A percentile compares a stretch with the other conserved stretches of the same genome.
Evolutionary conservation across 805 yeast genomes (phyloP).

Genomic region (Candida tibetensis): DNA sequence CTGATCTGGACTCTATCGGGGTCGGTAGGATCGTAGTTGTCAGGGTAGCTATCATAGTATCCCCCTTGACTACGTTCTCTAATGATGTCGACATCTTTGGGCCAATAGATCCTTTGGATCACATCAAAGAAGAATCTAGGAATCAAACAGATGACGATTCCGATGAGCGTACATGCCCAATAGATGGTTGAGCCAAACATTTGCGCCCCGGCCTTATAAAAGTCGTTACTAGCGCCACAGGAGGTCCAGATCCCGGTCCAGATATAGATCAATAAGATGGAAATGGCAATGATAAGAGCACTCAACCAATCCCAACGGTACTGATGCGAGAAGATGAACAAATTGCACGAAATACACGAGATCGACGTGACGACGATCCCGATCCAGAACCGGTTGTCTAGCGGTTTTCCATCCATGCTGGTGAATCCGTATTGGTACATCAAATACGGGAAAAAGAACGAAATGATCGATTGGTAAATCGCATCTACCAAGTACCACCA

Average conservation of each 20-base stretch:
- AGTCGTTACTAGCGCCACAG: slow-evolving; percentile 49
- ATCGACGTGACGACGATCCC: slow-evolving; percentile 63
- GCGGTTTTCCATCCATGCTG: slow-evolving; percentile 51
- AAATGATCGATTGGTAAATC: slow-evolving; percentile 63
- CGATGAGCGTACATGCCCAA: slow-evolving; percentile 64
- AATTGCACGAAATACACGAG: slow-evolving; percentile 61
- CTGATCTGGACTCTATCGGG: slow-evolving; percentile 54
- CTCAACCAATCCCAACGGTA: slow-evolving; percentile 78
- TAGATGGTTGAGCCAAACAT: slow-evolving; percentile 58
- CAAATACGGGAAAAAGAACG: slow-evolving; percentile 67
- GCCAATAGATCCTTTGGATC: slow-evolving; percentile 50
- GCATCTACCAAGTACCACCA: slow-evolving; percentile 67
- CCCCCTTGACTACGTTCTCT: slow-evolving; percentile 60
- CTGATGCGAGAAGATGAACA: slow-evolving; percentile 66
- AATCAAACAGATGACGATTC: slow-evolving; percentile 50
- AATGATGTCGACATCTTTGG: slow-evolving; percentile 67
- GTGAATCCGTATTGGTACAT: slow-evolving; percentile 43
- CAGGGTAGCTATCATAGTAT: slow-evolving; percentile 47
- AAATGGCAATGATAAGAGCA: slow-evolving; percentile 48
- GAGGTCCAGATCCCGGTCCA: slow-evolving; percentile 85
- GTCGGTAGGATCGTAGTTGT: slow-evolving; percentile 53
- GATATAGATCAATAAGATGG: slow-evolving; percentile 56
- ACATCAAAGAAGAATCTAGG: slow-evolving; percentile 60
- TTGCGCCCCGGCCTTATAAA: slow-evolving; percentile 62
- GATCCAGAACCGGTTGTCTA: slow-evolving; percentile 69